Evolutionary conservation across 1,139 yeast genomes (phyloP).

Genomic region (Debaryomycetaceae sp.): DNA sequence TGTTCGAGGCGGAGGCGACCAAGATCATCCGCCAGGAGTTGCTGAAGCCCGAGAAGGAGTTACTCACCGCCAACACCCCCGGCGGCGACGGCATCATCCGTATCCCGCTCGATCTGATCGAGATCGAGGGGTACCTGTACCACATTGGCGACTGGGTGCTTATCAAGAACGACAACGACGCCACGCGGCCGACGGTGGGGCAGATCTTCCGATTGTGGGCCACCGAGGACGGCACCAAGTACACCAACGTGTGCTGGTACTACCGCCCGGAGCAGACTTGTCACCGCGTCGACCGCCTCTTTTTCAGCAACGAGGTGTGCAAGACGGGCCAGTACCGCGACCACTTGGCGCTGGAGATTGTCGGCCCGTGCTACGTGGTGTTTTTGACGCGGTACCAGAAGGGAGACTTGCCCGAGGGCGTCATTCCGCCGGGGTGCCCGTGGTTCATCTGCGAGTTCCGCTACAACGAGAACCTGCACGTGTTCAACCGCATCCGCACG

Average conservation of each 20-base stretch:
- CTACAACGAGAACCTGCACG: constrained; percentile 85
- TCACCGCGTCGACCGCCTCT: constrained; percentile 82
- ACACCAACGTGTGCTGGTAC: constrained; percentile 97
- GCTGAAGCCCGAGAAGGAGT: constrained; percentile 76
- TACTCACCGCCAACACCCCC: constrained; percentile 62
- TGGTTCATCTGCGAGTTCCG: constrained; percentile 93
- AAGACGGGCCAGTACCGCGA: constrained; percentile 97
- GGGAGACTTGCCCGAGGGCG: constrained; percentile 78
- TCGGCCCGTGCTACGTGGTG: constrained; percentile 92
- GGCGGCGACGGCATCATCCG: constrained; percentile 55
- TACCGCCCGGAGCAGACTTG: constrained; percentile 97
- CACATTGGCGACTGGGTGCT: constrained; percentile 95
- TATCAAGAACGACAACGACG: constrained; percentile 80
- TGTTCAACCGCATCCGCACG: constrained; percentile 90
- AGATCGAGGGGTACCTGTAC: constrained; percentile 67
- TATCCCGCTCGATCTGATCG: constrained; percentile 72
- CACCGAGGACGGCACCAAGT: constrained; percentile 74
- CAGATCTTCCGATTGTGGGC: constrained; percentile 94
- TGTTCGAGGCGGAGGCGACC: constrained; percentile 60
- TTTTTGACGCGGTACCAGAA: constrained; percentile 92
- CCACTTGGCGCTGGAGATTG: constrained; percentile 80
- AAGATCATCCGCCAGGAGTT: constrained; percentile 64
- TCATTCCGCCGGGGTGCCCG: constrained; percentile 68
- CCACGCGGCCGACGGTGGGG: constrained; percentile 85
- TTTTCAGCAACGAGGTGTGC: constrained; percentile 90